A percentile compares a stretch with the other conserved stretches of the same genome.
Conservation (phyloP, 2,329 filamentous ascomycete genomes). For the Stenocarpella maydis region DNA sequence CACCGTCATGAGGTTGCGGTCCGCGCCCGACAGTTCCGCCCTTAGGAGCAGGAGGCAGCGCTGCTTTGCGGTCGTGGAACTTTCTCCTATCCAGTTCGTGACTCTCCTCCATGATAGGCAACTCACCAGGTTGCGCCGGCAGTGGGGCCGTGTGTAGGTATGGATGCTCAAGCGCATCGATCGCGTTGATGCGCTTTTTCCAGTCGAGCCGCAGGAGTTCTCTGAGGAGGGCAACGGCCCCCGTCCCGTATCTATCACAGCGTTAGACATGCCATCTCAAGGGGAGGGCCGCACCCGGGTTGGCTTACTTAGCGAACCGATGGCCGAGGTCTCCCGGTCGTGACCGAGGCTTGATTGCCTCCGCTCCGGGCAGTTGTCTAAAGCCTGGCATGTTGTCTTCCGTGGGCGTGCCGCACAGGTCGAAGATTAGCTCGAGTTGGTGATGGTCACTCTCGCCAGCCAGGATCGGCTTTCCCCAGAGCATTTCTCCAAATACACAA, state of each 20-base stretch:
- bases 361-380: slow-evolving; percentile 81
- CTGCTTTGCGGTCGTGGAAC: slow-evolving; percentile 85
- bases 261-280: neutral
- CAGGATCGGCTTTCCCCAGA: slow-evolving; percentile 90
- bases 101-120: slow-evolving; percentile 93
- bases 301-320: slow-evolving; percentile 73
- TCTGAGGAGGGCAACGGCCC: slow-evolving; percentile 79
- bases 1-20: slow-evolving; percentile 51
- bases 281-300: too few relatives aligned
- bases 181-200: slow-evolving; percentile 87
- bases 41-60: slow-evolving; percentile 87
- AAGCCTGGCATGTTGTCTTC: slow-evolving; percentile 95
- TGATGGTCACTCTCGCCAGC: slow-evolving; percentile 88
- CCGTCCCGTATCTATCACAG: slow-evolving; percentile 64
- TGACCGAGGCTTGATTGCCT: slow-evolving; percentile 71
- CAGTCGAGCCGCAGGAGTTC: slow-evolving; percentile 91
- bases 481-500: slow-evolving; percentile 99
- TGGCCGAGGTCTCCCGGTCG: slow-evolving; percentile 72
- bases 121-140: slow-evolving; percentile 82
- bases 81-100: slow-evolving; percentile 96
- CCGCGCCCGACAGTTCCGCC: slow-evolving; percentile 87
- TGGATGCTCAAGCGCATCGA: slow-evolving; percentile 89
- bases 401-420: slow-evolving; percentile 87
- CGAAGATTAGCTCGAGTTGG: slow-evolving; percentile 93
- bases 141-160: slow-evolving; percentile 85